These are phyloP conservation scores for Cucurbita maxima DNA, from an alignment of 306 rosid species.

Conservation along the genomic window DNA sequence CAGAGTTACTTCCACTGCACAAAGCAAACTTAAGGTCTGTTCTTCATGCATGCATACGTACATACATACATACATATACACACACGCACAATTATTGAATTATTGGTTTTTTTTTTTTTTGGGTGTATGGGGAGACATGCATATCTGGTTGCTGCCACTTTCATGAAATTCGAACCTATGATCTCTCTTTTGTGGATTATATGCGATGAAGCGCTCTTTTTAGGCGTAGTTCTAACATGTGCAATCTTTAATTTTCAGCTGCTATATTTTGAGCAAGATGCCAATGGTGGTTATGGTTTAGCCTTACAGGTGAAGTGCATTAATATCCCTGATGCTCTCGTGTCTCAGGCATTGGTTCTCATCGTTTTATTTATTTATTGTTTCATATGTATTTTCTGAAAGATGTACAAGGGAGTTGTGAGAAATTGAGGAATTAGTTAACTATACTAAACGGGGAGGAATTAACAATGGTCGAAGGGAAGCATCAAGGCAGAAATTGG, in stretches of 20 bases:
- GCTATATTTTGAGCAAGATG: conserved; percentile 93
- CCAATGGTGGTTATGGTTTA: conserved; percentile 65
- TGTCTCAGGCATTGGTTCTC: background rate
- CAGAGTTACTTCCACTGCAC: conserved; percentile 83
- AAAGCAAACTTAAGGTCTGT: conserved; percentile 87
- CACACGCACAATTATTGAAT: background rate
- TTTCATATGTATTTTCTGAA: background rate
- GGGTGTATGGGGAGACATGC: background rate
- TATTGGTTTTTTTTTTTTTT: background rate
- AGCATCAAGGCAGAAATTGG: background rate
- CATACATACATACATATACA: too few relatives aligned
- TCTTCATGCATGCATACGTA: background rate
- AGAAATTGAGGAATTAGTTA: background rate
- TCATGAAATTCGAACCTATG: background rate
- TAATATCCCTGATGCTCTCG: conserved; percentile 8
- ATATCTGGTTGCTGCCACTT: background rate
- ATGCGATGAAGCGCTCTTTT: background rate
- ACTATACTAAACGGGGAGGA: background rate
- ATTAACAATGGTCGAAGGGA: background rate
- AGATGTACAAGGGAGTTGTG: background rate
- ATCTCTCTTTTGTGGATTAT: background rate
- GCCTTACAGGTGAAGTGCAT: conserved; percentile 69
- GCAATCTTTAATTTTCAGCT: conserved; percentile 41
- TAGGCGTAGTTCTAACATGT: background rate
- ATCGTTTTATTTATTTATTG: background rate